phyloP scores from a whole-genome alignment of 23 red algal genomes.

The Pyropia haitanensis region DNA sequence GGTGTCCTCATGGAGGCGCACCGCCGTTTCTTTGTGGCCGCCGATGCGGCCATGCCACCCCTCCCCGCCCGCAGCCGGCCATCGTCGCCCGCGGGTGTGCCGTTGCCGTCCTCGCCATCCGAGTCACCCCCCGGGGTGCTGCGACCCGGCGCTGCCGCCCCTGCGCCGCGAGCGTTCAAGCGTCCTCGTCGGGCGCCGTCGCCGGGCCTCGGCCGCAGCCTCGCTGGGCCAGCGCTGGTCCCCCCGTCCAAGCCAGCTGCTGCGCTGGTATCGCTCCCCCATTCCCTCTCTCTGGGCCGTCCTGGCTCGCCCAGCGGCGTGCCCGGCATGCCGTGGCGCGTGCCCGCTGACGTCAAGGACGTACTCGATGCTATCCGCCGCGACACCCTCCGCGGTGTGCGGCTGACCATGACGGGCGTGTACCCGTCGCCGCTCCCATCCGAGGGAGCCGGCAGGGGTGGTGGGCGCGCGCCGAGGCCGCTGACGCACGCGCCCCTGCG shows the following conservation, averaged over 20 bases:
- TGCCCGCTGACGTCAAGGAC: slow-evolving; percentile 72
- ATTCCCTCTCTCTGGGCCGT: slow-evolving; percentile 32
- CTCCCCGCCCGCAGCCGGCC: too few relatives aligned
- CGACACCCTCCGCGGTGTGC: slow-evolving; percentile 55
- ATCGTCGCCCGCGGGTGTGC: too few relatives aligned
- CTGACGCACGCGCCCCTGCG: too few relatives aligned
- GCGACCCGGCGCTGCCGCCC: too few relatives aligned
- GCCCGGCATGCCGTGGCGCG: slow-evolving; percentile 6
- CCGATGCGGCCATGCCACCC: too few relatives aligned
- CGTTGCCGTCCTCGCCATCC: too few relatives aligned
- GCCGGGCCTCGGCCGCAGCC: slow-evolving; percentile 21
- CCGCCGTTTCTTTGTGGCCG: too few relatives aligned
- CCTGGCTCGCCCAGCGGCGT: slow-evolving; percentile 3
- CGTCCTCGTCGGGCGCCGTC: background rate
- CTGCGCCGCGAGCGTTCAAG: background rate
- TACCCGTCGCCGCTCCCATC: slow-evolving; percentile 22
- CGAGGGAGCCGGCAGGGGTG: background rate
- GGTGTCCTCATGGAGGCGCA: too few relatives aligned
- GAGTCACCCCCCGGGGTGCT: too few relatives aligned
- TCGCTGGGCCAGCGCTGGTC: slow-evolving; percentile 1
- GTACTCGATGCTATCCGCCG: slow-evolving; percentile 46
- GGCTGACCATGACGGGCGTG: slow-evolving; percentile 76
- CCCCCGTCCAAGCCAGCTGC: slow-evolving; percentile 35
- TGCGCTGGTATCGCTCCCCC: slow-evolving; percentile 45
- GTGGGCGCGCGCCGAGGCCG: too few relatives aligned